A percentile compares a stretch with the other conserved stretches of the same genome.
phyloP scores from a whole-genome alignment of 108 stramenopile genomes.

The Licmophora abbreviata region DNA sequence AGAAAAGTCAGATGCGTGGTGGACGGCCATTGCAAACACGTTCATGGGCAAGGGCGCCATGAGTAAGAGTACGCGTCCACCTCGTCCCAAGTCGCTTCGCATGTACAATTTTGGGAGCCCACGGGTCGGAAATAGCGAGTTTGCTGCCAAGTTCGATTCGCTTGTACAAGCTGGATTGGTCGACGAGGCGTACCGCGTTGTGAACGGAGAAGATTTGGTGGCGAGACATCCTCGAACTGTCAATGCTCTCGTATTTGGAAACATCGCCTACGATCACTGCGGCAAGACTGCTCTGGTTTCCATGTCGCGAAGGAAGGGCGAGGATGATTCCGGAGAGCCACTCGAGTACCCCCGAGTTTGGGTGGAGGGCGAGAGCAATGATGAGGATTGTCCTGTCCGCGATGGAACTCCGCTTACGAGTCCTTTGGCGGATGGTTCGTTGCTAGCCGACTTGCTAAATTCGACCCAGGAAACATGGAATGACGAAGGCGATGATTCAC shows the following conservation, averaged over 20 bases:
- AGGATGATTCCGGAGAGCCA: conserved; percentile 8
- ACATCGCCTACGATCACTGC: conserved; percentile 77
- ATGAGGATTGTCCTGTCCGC: conserved; percentile 56
- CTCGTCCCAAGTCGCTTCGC: conserved; percentile 55
- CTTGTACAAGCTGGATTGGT: conserved; percentile 42
- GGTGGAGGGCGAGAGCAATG: conserved; percentile 70
- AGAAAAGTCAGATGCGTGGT: conserved; percentile 65
- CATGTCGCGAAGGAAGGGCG: conserved; percentile 18
- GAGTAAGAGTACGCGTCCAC: conserved; percentile 30
- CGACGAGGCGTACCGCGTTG: conserved; percentile 69
- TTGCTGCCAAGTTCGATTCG: conserved; percentile 49
- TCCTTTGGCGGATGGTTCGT: conserved; percentile 51
- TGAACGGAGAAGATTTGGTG: conserved; percentile 77
- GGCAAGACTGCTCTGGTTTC: conserved; percentile 65
- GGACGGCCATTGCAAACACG: conserved; percentile 64
- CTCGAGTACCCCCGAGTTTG: conserved; percentile 28
- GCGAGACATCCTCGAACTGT: conserved; percentile 75
- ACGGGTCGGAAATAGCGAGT: conserved; percentile 70
- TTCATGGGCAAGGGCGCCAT: conserved; percentile 28
- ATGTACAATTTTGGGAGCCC: conserved; percentile 84
- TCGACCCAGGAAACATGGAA: conserved; percentile 14
- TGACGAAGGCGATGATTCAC: conserved; percentile 10
- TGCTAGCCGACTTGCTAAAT: conserved; percentile 55
- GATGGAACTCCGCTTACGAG: conserved; percentile 52
- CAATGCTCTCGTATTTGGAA: conserved; percentile 46